phyloP scores from a whole-genome alignment of 306 rosid species.

The Cucumis sativus region Cucumber_9930_V3 NC_026656.2:3000001-3000500 shows the following conservation, averaged over 20 bases:
- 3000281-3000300: too few relatives aligned
- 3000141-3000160: too few relatives aligned
- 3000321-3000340: too few relatives aligned
- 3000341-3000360: constrained; percentile 27
- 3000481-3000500: constrained; percentile 57
- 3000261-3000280: too few relatives aligned
- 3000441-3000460: constrained; percentile 54
- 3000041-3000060: constrained; percentile 82
- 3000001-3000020: constrained; percentile 47
- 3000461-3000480: constrained; percentile 42
- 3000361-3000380: constrained; percentile 40
- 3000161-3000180: too few relatives aligned
- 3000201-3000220: too few relatives aligned
- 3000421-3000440: constrained; percentile 74
- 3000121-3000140: too few relatives aligned
- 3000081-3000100: constrained; percentile 24
- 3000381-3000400: constrained; percentile 58
- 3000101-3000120: too few relatives aligned
- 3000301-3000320: too few relatives aligned
- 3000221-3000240: too few relatives aligned
- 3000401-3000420: constrained; percentile 79
- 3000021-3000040: constrained; percentile 51
- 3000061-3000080: constrained; percentile 58
- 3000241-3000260: too few relatives aligned
- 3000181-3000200: too few relatives aligned